These are phyloP conservation scores for Colletotrichum sojae DNA, from an alignment of 2,329 filamentous ascomycete species.

Conservation along the genomic window DNA sequence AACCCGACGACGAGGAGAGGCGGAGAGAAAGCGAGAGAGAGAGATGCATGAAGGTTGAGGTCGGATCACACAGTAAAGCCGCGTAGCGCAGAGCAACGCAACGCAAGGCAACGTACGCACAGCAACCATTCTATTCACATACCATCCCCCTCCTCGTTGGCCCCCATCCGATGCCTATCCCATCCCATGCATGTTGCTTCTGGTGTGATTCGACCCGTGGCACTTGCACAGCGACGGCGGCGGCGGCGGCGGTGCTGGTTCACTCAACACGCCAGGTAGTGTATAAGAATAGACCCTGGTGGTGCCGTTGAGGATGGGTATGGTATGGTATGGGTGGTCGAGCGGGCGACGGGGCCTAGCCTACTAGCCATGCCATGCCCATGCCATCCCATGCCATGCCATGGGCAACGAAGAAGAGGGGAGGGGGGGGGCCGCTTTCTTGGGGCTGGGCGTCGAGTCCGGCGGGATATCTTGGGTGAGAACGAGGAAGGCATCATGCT, in stretches of 20 bases:
- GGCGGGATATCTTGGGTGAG: slow-evolving; percentile 19
- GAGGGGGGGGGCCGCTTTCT: slow-evolving; percentile 7
- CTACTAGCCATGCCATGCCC: neutral
- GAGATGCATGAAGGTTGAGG: slow-evolving; percentile 36
- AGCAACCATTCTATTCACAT: slow-evolving; percentile 28
- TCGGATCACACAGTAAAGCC: slow-evolving; percentile 39
- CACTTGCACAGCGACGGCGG: slow-evolving; percentile 33
- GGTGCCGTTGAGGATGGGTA: slow-evolving; percentile 15
- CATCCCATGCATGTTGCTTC: slow-evolving; percentile 36
- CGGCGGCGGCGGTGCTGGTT: slow-evolving; percentile 1
- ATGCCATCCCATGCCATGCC: slow-evolving; percentile 9
- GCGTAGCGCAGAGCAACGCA: slow-evolving; percentile 26
- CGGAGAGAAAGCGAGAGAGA: slow-evolving; percentile 17
- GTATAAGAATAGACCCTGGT: slow-evolving; percentile 38
- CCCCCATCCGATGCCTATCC: slow-evolving; percentile 27
- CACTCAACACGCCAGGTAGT: slow-evolving; percentile 23
- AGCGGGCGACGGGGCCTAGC: slow-evolving; percentile 23
- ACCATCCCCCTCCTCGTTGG: slow-evolving; percentile 11
- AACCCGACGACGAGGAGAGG: slow-evolving; percentile 2
- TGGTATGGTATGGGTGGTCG: slow-evolving; percentile 16
- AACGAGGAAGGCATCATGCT: slow-evolving; percentile 1
- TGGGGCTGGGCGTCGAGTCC: slow-evolving; percentile 19
- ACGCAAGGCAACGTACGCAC: slow-evolving; percentile 32
- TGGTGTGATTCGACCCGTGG: slow-evolving; percentile 40
- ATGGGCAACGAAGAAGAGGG: slow-evolving; percentile 20